These are phyloP conservation scores for Cutaneotrichosporon daszewskae DNA, from an alignment of 1,284 basidiomycete genomes.

Conservation along the genomic window DNA sequence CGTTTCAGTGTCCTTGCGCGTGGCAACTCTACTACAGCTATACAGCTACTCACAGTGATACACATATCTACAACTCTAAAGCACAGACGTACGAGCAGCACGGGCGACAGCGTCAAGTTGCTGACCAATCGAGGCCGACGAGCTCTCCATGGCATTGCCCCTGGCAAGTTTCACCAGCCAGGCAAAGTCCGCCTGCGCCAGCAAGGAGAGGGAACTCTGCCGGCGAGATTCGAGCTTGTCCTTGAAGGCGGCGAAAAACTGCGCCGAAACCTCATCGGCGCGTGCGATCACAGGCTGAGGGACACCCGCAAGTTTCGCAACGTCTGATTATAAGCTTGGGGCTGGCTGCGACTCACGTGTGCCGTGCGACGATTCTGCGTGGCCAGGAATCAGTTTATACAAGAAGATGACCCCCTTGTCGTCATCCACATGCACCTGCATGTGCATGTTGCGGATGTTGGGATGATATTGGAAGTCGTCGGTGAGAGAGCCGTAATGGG, in stretches of 20 bases:
- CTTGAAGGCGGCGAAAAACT: slow-evolving; percentile 81
- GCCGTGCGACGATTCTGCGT: slow-evolving; percentile 86
- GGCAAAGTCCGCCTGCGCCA: slow-evolving; percentile 78
- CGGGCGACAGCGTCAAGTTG: too few species aligned
- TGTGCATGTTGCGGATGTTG: slow-evolving; percentile 87
- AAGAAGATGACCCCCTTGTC: slow-evolving; percentile 85
- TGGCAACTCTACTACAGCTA: too few species aligned
- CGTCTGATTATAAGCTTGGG: slow-evolving; percentile 54
- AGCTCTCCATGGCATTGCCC: too few species aligned
- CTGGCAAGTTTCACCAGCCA: slow-evolving; percentile 54
- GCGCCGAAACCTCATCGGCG: slow-evolving; percentile 76
- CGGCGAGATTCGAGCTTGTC: slow-evolving; percentile 64
- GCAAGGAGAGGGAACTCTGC: slow-evolving; percentile 62
- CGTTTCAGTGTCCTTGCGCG: too few species aligned
- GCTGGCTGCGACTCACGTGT: slow-evolving; percentile 58
- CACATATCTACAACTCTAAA: too few species aligned
- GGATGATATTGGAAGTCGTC: slow-evolving; percentile 67
- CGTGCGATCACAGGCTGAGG: slow-evolving; percentile 64
- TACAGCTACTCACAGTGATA: too few species aligned
- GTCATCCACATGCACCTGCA: slow-evolving; percentile 87
- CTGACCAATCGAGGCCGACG: too few species aligned
- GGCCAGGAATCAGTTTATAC: slow-evolving; percentile 84
- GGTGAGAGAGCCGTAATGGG: slow-evolving; percentile 48
- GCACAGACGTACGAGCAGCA: too few species aligned
- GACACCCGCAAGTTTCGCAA: slow-evolving; percentile 79